Evolutionary conservation across 495 filamentous ascomycete genomes (phyloP).

Genomic region (Daldinia loculata): DNA sequence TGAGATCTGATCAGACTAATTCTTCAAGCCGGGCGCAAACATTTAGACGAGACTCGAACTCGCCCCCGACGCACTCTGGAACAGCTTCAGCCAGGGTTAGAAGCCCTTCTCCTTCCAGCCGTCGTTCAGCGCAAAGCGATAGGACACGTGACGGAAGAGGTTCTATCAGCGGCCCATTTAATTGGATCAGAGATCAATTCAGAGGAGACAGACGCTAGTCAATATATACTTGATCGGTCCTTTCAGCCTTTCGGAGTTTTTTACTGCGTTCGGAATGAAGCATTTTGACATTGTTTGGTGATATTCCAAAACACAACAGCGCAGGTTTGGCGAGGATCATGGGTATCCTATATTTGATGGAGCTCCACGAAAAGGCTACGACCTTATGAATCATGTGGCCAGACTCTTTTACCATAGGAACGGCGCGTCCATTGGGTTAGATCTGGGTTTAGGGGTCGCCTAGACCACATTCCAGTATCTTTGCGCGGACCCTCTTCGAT

Average conservation of each 20-base stretch:
- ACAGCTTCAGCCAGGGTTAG: conserved; percentile 31
- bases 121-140: conserved; percentile 38
- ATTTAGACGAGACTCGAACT: conserved; percentile 29
- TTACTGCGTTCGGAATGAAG: neutral
- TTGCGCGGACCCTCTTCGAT: neutral
- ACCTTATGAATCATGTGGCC: conserved; percentile 20
- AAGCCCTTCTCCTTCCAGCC: conserved; percentile 42
- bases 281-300: neutral
- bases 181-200: conserved; percentile 53
- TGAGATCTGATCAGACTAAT: conserved; percentile 30
- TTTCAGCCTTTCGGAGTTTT: neutral
- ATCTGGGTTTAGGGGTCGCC: neutral
- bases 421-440: neutral
- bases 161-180: conserved; percentile 44
- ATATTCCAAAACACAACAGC: neutral
- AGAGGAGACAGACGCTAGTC: conserved; percentile 40
- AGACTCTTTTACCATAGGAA: conserved; percentile 20
- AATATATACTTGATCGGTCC: neutral
- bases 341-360: neutral
- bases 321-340: neutral
- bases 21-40: conserved; percentile 14
- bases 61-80: conserved; percentile 28
- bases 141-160: conserved; percentile 36
- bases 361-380: neutral
- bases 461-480: neutral